Evolutionary conservation across 495 filamentous ascomycete genomes (phyloP), one percentile per base, ranked within the genome.

Genomic region (Rostrohypoxylon terebratum): DNA sequence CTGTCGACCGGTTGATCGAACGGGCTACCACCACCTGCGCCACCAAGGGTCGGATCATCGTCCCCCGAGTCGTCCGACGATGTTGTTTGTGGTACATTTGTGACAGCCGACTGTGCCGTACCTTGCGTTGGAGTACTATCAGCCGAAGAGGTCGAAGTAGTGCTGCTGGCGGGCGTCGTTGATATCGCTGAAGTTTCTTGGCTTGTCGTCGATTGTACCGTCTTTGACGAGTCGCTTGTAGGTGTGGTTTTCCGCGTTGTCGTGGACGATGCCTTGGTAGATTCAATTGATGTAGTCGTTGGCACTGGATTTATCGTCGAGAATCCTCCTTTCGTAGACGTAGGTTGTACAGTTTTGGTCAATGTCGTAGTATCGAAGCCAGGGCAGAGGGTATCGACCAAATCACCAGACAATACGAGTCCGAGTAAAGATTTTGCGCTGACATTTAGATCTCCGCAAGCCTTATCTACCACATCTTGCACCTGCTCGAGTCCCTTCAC

Each of bases 321-420:
- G 21, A 68, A 71, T 9, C 54, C 72, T 21, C 20, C 59, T 23
- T 50, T 59, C 16, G 72, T 71, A 20, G 72, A 40, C 23, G 64
- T 57, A 42, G 66, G 72, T 11, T 63, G 54, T 33, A 66, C 62
- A 23, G 76, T 75, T 51, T 48, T 53, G 7, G 67, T 73, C 4
- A 72, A 53, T 18, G 71, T 68, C 31, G 71, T 73, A 23, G 69
- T 23, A 34, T 68, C 42, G 28, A 64, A 59, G 14, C 68, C 71
- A 20, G 81, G 77, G 53, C 82, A 84, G n/a, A 84, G 55, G 9
- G 78, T 55, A 31, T 71, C 58, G 5, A 80, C 73, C 40, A 84
- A 66, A 47, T 69, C 73, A 36, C 81, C 81, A 66, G 53, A 62
- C 63, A 83, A 66, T 7, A 75, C 75, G 33, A 78, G 75, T 6